A percentile compares a stretch with the other conserved stretches of the same genome.
These are phyloP conservation scores for Earliella scabrosa DNA, from an alignment of 1,284 basidiomycete genomes.

Conservation along the genomic window DNA sequence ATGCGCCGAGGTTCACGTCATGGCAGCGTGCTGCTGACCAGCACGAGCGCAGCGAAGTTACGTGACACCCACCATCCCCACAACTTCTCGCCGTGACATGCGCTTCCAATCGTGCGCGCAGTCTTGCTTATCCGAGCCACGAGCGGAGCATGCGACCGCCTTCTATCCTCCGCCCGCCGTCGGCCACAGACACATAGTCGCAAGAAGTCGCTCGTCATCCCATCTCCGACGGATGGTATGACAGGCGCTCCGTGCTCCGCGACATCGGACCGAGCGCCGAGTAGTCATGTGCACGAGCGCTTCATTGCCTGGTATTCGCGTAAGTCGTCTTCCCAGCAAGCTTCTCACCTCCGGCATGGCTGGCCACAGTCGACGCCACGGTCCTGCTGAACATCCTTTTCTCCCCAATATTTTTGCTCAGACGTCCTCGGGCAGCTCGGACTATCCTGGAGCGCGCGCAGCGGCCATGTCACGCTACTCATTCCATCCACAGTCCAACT, in stretches of 20 bases:
- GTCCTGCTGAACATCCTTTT: neutral
- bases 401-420: neutral
- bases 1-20: too few relatives aligned
- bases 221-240: neutral
- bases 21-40: neutral
- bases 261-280: conserved; percentile 16
- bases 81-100: conserved; percentile 5
- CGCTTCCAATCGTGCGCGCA: neutral
- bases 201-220: neutral
- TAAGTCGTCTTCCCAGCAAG: too few relatives aligned
- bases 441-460: neutral
- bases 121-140: conserved; percentile 3
- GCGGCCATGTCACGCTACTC: neutral
- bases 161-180: neutral
- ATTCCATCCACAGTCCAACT: too few relatives aligned
- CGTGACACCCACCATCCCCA: conserved; percentile 9
- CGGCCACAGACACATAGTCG: neutral
- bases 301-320: too few relatives aligned
- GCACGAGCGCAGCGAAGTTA: neutral
- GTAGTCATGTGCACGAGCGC: conserved; percentile 12
- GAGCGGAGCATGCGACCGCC: conserved; percentile 12
- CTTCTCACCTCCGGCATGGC: conserved; percentile 4
- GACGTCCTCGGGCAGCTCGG: conserved; percentile 3
- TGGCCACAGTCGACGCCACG: conserved; percentile 10
- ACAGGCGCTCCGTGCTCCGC: conserved; percentile 5